Evolutionary conservation across 1,284 basidiomycete genomes (phyloP).

Genomic region (Vanrija sp.): DNA sequence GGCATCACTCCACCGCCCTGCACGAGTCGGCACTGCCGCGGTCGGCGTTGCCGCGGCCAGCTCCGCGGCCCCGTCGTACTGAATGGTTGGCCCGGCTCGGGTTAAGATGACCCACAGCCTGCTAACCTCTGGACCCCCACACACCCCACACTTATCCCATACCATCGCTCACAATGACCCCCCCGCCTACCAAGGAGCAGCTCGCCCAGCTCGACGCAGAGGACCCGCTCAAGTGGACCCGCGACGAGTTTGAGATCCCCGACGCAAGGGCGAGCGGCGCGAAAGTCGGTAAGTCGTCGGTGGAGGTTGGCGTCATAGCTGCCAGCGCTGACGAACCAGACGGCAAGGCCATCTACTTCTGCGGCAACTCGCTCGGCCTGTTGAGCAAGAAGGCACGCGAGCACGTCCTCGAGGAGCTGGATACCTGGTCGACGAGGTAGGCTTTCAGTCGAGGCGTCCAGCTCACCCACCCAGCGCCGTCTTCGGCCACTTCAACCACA

Average conservation of each 20-base stretch:
- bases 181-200: conserved; percentile 17
- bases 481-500: conserved; percentile 86
- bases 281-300: conserved; percentile 31
- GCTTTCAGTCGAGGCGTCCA: conserved; percentile 5
- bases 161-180: conserved; percentile 3
- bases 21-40: too few relatives aligned
- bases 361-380: conserved; percentile 91
- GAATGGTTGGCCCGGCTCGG: too few relatives aligned
- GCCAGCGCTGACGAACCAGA: conserved; percentile 20
- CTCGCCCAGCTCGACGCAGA: conserved; percentile 32
- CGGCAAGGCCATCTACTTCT: conserved; percentile 67
- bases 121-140: not conserved
- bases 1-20: too few relatives aligned
- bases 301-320: not conserved
- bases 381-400: conserved; percentile 68
- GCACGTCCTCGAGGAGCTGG: conserved; percentile 77
- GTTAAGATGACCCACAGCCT: not conserved
- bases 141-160: not conserved
- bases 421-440: conserved; percentile 80
- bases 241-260: conserved; percentile 48
- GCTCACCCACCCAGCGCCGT: conserved; percentile 63
- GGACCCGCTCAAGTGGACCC: conserved; percentile 46
- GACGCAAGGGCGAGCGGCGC: conserved; percentile 40
- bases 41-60: too few relatives aligned
- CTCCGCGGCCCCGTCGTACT: too few relatives aligned